Percentiles rank a stretch among this genome's conserved stretches.
Conservation (phyloP, 805 yeast genomes). For the Cyberlindnera lachancei region DNA sequence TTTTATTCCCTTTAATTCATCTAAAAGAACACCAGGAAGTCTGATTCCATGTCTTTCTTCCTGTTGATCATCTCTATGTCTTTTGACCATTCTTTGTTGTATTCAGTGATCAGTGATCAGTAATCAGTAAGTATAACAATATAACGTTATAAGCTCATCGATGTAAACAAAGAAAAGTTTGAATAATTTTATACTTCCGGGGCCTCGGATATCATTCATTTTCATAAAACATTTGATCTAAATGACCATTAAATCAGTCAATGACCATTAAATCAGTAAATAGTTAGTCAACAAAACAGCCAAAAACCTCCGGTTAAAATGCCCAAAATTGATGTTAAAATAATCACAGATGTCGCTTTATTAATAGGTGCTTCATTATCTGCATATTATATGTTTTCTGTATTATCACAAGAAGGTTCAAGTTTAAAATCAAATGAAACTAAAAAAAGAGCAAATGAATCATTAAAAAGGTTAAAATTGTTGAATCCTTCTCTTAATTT, state of each 20-base stretch:
- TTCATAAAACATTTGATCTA: too few species aligned
- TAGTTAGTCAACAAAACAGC: too few species aligned
- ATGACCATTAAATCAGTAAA: background rate
- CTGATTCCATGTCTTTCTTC: conserved; percentile 37
- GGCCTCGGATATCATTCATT: too few species aligned
- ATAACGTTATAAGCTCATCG: conserved; percentile 15
- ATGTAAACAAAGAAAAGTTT: too few species aligned
- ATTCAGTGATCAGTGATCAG: too few species aligned
- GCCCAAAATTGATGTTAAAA: conserved; percentile 29
- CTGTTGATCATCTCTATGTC: conserved; percentile 2
- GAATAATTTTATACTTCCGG: too few species aligned
- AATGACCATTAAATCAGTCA: too few species aligned
- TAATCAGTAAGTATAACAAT: too few species aligned
- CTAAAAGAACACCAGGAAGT: conserved; percentile 47
- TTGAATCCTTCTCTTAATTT: conserved; percentile 52
- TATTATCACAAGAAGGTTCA: conserved; percentile 36
- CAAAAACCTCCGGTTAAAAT: too few species aligned
- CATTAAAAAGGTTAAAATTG: conserved; percentile 48
- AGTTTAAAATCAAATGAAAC: conserved; percentile 48
- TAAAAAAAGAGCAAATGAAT: conserved; percentile 51
- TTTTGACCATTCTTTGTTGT: conserved; percentile 1
- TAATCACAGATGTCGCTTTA: conserved; percentile 39
- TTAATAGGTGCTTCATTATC: conserved; percentile 62
- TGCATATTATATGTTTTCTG: conserved; percentile 51
- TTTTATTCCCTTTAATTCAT: conserved; percentile 36